Base-by-base conservation (phyloP, 2,329 filamentous ascomycete genomes). In the Biscogniauxia sp. region DNA sequence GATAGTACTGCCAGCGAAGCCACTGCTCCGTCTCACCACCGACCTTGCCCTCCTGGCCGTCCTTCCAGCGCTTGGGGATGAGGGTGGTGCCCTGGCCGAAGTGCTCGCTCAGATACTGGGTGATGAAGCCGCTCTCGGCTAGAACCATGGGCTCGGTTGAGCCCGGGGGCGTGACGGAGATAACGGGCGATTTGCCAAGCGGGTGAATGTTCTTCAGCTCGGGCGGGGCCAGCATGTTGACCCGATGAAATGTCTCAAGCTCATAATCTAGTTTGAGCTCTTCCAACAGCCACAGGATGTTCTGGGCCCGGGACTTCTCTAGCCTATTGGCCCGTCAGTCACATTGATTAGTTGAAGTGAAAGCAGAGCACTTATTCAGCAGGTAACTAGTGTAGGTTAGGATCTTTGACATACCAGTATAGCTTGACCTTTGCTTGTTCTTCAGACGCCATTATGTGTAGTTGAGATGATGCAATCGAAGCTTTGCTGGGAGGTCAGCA, bases 231-330 rank as follows among this genome's bases (percentile, higher is more conserved):
- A 91, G 80, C 68, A 80, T 83, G 60, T 79, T 78, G 64, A 80
- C 73, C 57, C 93, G 88, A 74, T 91, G 92, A 82, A 90, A 95
- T 57, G 89, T 82, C 70, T 94, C 86, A 60, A 97, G 78, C 63
- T 93, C 86, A 76, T 96, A 97, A 26, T 88, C 83, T 37, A 96
- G 75, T 51, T 89, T 83, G 63, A 95, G 87, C 75, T 94, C 92
- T 73, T 95, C 91, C 51, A 96, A 84, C 6, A 96, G 87, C 91
- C 91, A 96, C 52, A 95, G 79, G 61, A 94, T 89, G 64, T 91
- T 87, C 75, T 96, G 91, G 13, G 91, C 87, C 67, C 93, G 90
- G 59, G 92, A 96, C 68, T 89, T 81, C 68, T 94, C 85, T 62
- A 96, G 88, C 92, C 92, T 96, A 66, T 8, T 50, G 15, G 11